Evolutionary conservation across 306 rosid genomes (phyloP), one percentile per base, ranked within the genome.

Genomic region (Rosa persica): DNA sequence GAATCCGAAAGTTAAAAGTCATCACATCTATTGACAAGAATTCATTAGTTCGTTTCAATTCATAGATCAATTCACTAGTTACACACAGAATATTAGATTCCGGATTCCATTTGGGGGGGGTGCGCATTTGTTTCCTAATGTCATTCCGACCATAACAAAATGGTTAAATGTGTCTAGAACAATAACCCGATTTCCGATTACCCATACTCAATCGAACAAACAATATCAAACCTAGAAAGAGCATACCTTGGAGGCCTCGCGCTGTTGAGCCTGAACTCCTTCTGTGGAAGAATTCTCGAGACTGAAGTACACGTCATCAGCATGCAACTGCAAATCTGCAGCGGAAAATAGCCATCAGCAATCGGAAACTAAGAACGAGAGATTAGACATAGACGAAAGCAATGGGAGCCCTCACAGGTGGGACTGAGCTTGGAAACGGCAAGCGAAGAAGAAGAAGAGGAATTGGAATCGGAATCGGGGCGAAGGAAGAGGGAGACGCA

Each of bases 281-380:
- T 90, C 91, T 15, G 73, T 80, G 8, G 85, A 70, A 9, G 85
- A 19, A 70, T 64, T 80, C 68, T 92, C 98, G 12, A 94, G 86
- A 34, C 91, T 95, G 84, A 79, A 92, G 89, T 92, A 95, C 7
- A 95, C 80, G 73, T 95, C 98, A 51, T 92, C 98, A 46, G 91
- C 89, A 48, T 90, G 97, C 81, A 95, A 69, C 80, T 83, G 91
- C 81, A 95, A 88, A 79, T 91, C 96, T 91, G 87, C 82, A 84
- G 71, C 4, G 12, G 2, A 43, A 9, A 12, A 71, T 68, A 11
- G 72, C 69, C 0, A 39, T 58, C 42, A 79, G 36, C 72, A 30
- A 75, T 54, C 51, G 40, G 47, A 79, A 64, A 20, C 49, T 34
- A 30, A 20, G 5, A 66, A 2, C 36, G 17, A 61, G 17, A 4